Evolutionary conservation across 352 stramenopile species (phyloP).

Genomic region (Phytophthora europaea): DNA sequence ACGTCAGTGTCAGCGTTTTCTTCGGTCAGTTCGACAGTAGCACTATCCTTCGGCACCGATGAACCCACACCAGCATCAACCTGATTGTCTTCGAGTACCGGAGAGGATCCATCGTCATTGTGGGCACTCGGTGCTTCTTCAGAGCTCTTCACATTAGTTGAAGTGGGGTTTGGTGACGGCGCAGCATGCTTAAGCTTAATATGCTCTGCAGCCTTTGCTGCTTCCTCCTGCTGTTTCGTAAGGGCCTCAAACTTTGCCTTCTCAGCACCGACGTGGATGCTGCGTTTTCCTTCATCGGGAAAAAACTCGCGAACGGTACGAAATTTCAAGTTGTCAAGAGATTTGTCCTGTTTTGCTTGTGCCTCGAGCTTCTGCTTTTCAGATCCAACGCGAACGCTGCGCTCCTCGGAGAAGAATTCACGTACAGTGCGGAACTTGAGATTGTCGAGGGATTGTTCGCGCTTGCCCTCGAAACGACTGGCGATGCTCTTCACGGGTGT

Average conservation of each 20-base stretch:
- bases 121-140: not conserved
- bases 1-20: not conserved
- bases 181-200: constrained; percentile 29
- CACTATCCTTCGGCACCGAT: not conserved
- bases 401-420: constrained; percentile 60
- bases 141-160: not conserved
- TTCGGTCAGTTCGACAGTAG: not conserved
- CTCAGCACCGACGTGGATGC: constrained; percentile 43
- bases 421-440: constrained; percentile 71
- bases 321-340: constrained; percentile 63
- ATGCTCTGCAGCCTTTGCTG: constrained; percentile 24
- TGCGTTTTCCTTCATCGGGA: constrained; percentile 43
- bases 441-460: constrained; percentile 66
- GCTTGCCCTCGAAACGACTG: constrained; percentile 73
- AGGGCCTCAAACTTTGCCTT: constrained; percentile 54
- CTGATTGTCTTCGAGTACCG: not conserved
- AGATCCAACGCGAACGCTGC: constrained; percentile 42
- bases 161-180: not conserved
- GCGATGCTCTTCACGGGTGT: constrained; percentile 71
- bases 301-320: constrained; percentile 71
- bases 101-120: no score
- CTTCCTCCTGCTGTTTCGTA: constrained; percentile 38
- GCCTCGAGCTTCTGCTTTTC: constrained; percentile 55
- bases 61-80: not conserved
- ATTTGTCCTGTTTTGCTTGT: constrained; percentile 58